Conservation (phyloP, 371 early-diverging fungal genomes). For the Fennellomyces sp. region DNA sequence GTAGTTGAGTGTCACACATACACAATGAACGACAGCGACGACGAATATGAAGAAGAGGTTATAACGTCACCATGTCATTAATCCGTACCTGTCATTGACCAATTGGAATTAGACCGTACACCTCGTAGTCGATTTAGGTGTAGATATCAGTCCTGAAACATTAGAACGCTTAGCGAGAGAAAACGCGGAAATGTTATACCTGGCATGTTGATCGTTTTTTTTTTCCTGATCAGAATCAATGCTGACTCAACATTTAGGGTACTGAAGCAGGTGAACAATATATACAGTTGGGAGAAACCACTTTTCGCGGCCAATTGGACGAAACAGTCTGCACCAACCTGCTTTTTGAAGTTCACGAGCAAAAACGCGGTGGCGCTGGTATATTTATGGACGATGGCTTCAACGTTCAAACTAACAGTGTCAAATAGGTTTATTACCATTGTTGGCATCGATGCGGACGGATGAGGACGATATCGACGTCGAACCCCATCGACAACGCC, state of each 20-base stretch:
- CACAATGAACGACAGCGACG: neutral
- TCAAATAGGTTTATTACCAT: neutral
- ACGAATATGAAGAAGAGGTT: constrained; percentile 2
- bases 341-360: constrained; percentile 8
- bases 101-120: neutral
- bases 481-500: neutral
- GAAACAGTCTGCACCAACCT: constrained; percentile 1
- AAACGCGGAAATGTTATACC: neutral
- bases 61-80: neutral
- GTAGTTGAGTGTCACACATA: neutral
- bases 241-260: too few species aligned
- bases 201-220: neutral
- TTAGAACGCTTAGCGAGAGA: neutral
- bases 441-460: constrained; percentile 2
- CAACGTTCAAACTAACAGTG: neutral
- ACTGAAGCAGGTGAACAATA: neutral
- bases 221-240: neutral
- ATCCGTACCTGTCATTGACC: neutral
- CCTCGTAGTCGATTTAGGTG: neutral
- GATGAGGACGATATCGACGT: neutral
- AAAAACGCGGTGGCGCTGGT: constrained; percentile 6
- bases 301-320: constrained; percentile 3
- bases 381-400: neutral
- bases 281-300: neutral
- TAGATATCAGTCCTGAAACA: neutral